These are phyloP conservation scores for Capsicum pubescens DNA, from an alignment of 257 asterid genomes.

Conservation along the genomic window DNA sequence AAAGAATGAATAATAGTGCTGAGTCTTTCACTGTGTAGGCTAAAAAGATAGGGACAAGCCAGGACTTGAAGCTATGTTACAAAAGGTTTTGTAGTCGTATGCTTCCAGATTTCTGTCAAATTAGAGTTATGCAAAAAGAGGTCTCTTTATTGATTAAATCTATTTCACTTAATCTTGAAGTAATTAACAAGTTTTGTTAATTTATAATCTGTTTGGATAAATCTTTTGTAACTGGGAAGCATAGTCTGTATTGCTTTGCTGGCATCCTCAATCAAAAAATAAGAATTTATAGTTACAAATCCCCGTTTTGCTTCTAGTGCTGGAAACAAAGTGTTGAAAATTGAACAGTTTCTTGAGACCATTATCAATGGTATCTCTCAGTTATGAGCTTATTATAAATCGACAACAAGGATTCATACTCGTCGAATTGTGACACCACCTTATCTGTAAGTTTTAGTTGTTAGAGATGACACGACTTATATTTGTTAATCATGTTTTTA, in stretches of 20 bases:
- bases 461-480: background rate
- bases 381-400: background rate
- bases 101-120: conserved; percentile 86
- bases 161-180: background rate
- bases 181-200: background rate
- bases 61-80: conserved; percentile 96
- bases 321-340: too few species aligned
- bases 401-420: background rate
- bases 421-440: background rate
- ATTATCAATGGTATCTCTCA: conserved; percentile 52
- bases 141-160: conserved; percentile 36
- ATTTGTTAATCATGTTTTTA: background rate
- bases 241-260: background rate
- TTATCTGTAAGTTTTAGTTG: background rate
- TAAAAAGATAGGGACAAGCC: conserved; percentile 89
- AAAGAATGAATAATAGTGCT: background rate
- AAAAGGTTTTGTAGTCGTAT: conserved; percentile 84
- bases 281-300: too few species aligned
- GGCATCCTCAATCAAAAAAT: background rate
- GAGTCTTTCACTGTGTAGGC: conserved; percentile 57
- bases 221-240: background rate
- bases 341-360: too few species aligned
- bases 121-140: conserved; percentile 86
- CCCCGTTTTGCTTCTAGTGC: too few species aligned
- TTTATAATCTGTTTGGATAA: background rate